These are phyloP conservation scores for Mycena vitilis DNA, from an alignment of 768 basidiomycete species.

Conservation along the genomic window DNA sequence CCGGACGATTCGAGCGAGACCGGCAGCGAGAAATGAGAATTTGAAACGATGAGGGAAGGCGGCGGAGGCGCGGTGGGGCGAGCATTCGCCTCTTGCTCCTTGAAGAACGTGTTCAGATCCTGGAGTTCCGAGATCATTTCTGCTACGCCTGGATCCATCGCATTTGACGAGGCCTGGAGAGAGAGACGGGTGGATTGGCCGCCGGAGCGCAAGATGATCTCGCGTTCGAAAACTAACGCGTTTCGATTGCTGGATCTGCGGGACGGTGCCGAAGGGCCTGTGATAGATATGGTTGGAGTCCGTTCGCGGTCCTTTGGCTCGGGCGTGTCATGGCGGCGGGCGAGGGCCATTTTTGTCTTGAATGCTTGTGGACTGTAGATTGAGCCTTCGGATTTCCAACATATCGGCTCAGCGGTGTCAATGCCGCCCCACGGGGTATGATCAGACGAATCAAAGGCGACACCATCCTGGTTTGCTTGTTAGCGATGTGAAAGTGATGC, in stretches of 20 bases:
- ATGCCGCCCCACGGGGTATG: constrained; percentile 53
- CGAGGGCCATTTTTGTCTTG: constrained; percentile 33
- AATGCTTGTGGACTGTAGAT: constrained; percentile 50
- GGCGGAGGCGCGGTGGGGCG: constrained; percentile 39
- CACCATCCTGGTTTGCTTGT: constrained; percentile 42
- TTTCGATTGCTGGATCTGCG: constrained; percentile 40
- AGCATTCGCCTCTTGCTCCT: constrained; percentile 37
- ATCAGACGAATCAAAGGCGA: constrained; percentile 47
- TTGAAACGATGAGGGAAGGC: constrained; percentile 56
- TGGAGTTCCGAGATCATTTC: constrained; percentile 56
- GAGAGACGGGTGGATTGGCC: constrained; percentile 47
- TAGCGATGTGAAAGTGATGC: not conserved
- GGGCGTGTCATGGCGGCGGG: constrained; percentile 24
- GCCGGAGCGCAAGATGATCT: constrained; percentile 46
- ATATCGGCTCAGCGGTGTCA: constrained; percentile 29
- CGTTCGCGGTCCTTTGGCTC: constrained; percentile 14
- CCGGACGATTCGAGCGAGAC: constrained; percentile 49
- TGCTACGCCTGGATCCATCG: constrained; percentile 53
- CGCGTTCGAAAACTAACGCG: constrained; percentile 49
- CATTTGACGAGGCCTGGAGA: constrained; percentile 45
- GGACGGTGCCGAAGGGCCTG: constrained; percentile 4
- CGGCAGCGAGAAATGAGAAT: constrained; percentile 53
- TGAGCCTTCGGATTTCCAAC: constrained; percentile 56
- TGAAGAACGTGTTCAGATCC: constrained; percentile 53
- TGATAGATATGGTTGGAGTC: constrained; percentile 26